A percentile compares a stretch with the other conserved stretches of the same genome.
phyloP scores from a whole-genome alignment of 495 filamentous ascomycete species.

The Alectoria sarmentosa region DNA sequence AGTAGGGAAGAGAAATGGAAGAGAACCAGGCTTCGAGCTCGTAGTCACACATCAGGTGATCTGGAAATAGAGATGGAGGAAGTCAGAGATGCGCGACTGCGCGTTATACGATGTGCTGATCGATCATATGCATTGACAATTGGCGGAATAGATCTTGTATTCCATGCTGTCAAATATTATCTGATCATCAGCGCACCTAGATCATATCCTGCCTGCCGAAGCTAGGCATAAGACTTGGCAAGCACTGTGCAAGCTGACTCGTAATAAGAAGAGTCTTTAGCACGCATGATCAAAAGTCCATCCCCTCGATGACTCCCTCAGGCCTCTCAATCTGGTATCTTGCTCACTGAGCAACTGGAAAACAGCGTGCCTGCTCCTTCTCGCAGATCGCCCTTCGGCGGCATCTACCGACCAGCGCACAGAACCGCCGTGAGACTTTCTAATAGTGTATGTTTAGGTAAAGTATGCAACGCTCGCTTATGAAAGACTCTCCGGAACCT shows the following conservation, averaged over 20 bases:
- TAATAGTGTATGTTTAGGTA: slow-evolving; percentile 33
- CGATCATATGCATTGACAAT: not conserved
- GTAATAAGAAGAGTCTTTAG: slow-evolving; percentile 4
- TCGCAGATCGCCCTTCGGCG: slow-evolving; percentile 39
- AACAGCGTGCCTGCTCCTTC: not conserved
- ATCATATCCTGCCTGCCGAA: not conserved
- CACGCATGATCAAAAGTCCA: slow-evolving; percentile 10
- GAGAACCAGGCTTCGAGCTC: not conserved
- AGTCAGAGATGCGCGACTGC: not conserved
- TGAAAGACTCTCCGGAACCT: slow-evolving; percentile 9
- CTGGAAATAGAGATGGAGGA: not conserved
- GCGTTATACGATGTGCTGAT: not conserved
- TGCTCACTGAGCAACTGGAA: slow-evolving; percentile 7
- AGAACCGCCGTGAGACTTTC: slow-evolving; percentile 46
- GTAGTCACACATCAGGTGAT: not conserved
- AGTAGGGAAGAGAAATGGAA: not conserved
- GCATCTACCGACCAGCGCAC: slow-evolving; percentile 58
- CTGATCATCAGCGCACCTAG: not conserved
- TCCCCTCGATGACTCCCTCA: not conserved
- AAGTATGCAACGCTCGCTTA: slow-evolving; percentile 17
- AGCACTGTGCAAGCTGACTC: slow-evolving; percentile 10
- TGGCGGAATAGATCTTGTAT: slow-evolving; percentile 11
- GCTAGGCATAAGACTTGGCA: not conserved
- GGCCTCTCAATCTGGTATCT: slow-evolving; percentile 17
- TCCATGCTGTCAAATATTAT: slow-evolving; percentile 14